A percentile compares a stretch with the other conserved stretches of the same genome.
Evolutionary conservation across 441 rosid species (phyloP).

Genomic region (Theobroma grandiflorum): DNA sequence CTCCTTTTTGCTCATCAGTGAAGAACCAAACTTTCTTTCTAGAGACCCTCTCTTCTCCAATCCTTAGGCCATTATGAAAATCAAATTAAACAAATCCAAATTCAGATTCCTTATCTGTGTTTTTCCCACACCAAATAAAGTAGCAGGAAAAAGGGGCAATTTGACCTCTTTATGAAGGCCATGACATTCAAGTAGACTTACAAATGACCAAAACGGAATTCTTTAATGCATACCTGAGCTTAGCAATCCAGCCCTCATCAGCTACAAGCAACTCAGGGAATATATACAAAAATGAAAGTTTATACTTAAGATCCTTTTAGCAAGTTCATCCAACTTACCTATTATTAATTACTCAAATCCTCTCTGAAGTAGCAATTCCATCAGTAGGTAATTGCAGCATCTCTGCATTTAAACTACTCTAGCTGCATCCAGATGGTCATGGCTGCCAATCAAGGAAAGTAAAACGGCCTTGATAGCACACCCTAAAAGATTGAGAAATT

Average conservation of each 20-base stretch:
- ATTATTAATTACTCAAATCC: neutral
- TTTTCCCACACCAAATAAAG: neutral
- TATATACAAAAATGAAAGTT: neutral
- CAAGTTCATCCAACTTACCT: neutral
- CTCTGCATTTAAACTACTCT: neutral
- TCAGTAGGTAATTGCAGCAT: neutral
- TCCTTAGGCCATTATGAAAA: neutral
- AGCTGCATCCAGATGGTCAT: neutral
- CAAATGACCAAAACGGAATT: neutral
- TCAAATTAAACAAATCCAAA: neutral
- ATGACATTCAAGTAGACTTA: slow-evolving; percentile 5
- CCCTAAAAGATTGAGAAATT: neutral
- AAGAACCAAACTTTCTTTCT: too few species aligned
- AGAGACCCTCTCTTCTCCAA: neutral
- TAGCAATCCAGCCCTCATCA: neutral
- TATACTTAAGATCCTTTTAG: neutral
- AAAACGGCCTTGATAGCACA: neutral
- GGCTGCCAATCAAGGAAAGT: neutral
- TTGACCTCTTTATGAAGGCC: slow-evolving; percentile 2
- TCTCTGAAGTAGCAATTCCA: neutral
- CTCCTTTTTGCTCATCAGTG: too few species aligned
- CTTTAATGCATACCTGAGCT: neutral
- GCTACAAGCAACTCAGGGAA: neutral
- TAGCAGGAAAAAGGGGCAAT: neutral
- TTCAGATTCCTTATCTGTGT: neutral